These are phyloP conservation scores for Cynara cardunculus DNA, from an alignment of 129 eudicot species.

Conservation along the genomic window DNA sequence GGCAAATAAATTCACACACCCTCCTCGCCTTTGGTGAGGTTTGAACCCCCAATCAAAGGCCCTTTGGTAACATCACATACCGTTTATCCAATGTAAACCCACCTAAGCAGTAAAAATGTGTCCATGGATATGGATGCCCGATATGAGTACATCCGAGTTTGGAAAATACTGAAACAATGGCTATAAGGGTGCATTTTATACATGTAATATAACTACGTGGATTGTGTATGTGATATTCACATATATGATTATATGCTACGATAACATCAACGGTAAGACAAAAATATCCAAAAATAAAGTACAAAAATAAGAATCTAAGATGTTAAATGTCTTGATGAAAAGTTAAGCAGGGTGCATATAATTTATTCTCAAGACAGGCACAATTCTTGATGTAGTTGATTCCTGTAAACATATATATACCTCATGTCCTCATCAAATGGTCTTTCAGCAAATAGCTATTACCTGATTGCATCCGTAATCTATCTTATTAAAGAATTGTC, in stretches of 20 bases:
- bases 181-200: background rate
- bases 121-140: background rate
- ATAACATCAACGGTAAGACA: background rate
- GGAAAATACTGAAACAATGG: background rate
- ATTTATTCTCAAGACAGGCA: background rate
- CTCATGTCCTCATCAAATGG: background rate
- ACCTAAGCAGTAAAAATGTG: background rate
- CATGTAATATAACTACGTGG: background rate
- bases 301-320: background rate
- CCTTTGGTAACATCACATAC: background rate
- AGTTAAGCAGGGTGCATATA: background rate
- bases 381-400: background rate
- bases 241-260: background rate
- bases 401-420: conserved; percentile 3
- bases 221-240: background rate
- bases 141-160: background rate
- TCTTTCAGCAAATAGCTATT: conserved; percentile 2
- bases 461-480: conserved; percentile 1
- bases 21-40: background rate
- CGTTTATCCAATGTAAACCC: background rate
- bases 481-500: background rate
- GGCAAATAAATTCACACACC: background rate
- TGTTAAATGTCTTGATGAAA: background rate
- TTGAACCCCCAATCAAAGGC: background rate
- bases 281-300: background rate